These are phyloP conservation scores for Penicillium salamii DNA, from an alignment of 495 filamentous ascomycete genomes.

Conservation along the genomic window DNA sequence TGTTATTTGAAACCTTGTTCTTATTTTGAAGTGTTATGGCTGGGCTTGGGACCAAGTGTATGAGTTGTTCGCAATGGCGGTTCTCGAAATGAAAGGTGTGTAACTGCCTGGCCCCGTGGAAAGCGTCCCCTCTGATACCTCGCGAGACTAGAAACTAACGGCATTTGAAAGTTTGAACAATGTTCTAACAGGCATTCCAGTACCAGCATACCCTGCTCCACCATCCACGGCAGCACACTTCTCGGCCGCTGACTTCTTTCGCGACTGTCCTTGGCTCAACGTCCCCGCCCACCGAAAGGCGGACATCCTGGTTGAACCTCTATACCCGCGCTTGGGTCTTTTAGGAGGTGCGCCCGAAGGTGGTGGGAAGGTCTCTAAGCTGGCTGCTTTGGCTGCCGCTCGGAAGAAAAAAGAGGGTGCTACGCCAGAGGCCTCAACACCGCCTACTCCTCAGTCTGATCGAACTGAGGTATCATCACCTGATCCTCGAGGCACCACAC, in stretches of 20 bases:
- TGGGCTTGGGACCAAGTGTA: constrained; percentile 29
- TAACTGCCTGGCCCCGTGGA: constrained; percentile 4
- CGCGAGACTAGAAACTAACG: constrained; percentile 33
- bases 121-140: constrained; percentile 11
- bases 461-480: constrained; percentile 16
- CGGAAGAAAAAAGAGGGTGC: constrained; percentile 74
- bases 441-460: constrained; percentile 6
- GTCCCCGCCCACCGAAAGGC: constrained; percentile 67
- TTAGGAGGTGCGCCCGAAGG: constrained; percentile 69
- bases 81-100: constrained; percentile 11
- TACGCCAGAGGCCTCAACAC: constrained; percentile 8
- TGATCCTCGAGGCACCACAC: constrained; percentile 20
- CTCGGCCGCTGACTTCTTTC: constrained; percentile 64
- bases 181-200: constrained; percentile 47
- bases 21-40: constrained; percentile 19
- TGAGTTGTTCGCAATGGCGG: background rate
- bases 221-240: constrained; percentile 27
- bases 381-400: constrained; percentile 84
- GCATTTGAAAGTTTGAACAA: constrained; percentile 27
- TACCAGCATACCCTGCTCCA: constrained; percentile 33
- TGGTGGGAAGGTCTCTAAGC: constrained; percentile 74
- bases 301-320: constrained; percentile 61
- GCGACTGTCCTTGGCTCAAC: constrained; percentile 82
- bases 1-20: constrained; percentile 13
- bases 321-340: constrained; percentile 59